Base-by-base conservation (phyloP, 2,329 filamentous ascomycete species). In the Scytalidium sp. region DNA sequence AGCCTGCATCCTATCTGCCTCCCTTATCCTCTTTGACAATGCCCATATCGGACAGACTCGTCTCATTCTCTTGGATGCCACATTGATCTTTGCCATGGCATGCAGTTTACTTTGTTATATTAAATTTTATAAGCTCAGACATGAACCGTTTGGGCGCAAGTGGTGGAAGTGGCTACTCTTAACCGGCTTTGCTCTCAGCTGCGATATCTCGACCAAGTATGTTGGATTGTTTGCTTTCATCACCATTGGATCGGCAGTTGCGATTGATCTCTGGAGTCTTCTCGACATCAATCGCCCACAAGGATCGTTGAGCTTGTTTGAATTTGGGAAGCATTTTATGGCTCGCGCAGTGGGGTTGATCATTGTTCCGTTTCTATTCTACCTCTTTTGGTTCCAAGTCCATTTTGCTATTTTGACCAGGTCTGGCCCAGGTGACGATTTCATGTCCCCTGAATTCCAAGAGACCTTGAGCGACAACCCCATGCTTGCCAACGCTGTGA, bases 91-190 rank as follows among this genome's bases (percentile, higher is more conserved):
- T 56, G 91, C 93, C 69, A 97, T 99, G 91, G 91, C 94, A 4
- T 86, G 94, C 71, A 96, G 91, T 69, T 79, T 99, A 50, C 79
- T 97, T 50, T 91, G 83, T 76, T 99, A 99, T 71, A 87, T 99
- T 71, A 90, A 92, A 60, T 99, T 97, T 74, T 97, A 97, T 78
- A 99, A 97, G 79, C 76, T 93, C 59, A 83, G 94, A 60, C 92
- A 97, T 62, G 80, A 85, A 57, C 80, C 94, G 3, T 99, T 99
- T 68, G 84, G 88, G 52, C 83, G 91, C 54, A 97, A 99, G 74
- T 99, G 94, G 94, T 99, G 94, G 94, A 99, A 99, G 72, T 99
- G 94, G 94, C 81, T 99, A 52, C 83, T 99, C 55, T 73, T 97
- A 62, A 99, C 94, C 7, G 94, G 94, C 52, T 93, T 99, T 67